These are phyloP conservation scores for Narthecium ossifragum DNA, from an alignment of 106 monocot species.

Conservation along the genomic window DNA sequence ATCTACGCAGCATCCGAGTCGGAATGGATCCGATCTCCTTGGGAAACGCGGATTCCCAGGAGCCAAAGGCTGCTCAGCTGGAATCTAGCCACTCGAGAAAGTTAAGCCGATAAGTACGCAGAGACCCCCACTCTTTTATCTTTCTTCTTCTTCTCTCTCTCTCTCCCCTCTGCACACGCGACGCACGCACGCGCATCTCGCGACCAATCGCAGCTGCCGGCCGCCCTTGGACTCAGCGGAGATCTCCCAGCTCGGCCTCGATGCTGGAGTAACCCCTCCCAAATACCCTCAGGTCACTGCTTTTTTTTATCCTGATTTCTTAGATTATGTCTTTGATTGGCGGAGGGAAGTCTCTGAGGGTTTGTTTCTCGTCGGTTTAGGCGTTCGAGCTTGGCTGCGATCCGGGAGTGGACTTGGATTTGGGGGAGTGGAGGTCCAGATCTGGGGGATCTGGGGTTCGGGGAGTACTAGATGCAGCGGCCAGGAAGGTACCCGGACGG, in stretches of 20 bases:
- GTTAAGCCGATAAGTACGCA: no score
- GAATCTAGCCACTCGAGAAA: no score
- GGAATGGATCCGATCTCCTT: no score
- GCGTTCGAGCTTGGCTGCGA: not conserved
- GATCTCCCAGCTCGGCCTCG: not conserved
- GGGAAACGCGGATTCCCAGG: no score
- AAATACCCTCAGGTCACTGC: no score
- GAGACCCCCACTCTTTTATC: no score
- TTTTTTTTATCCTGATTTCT: not conserved
- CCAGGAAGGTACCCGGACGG: constrained; percentile 12
- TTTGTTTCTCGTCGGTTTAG: not conserved
- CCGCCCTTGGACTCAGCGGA: not conserved
- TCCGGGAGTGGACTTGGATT: not conserved
- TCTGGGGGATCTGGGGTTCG: constrained; percentile 4
- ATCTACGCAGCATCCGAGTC: no score
- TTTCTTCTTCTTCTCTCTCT: no score
- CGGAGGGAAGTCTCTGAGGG: not conserved
- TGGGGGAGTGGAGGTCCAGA: not conserved
- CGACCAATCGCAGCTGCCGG: not conserved
- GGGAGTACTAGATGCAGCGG: constrained; percentile 13
- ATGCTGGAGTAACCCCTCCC: not conserved
- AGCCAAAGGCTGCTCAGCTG: no score
- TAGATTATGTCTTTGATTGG: not conserved
- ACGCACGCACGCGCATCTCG: not conserved
- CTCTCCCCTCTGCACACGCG: no score